Conservation (phyloP, 352 stramenopile genomes). For the Phytophthora multivora region DNA sequence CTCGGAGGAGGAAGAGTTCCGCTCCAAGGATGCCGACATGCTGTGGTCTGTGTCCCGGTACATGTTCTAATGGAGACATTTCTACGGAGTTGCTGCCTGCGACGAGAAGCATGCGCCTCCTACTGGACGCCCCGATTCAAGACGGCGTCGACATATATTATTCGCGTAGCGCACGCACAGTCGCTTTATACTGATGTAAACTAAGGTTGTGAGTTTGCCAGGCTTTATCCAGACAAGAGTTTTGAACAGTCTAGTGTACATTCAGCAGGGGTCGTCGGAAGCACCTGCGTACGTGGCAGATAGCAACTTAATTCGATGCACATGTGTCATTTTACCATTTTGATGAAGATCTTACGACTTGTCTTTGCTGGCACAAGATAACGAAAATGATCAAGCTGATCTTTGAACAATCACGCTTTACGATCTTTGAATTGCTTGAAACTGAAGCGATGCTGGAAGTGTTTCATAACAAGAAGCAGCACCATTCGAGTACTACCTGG, state of each 20-base stretch:
- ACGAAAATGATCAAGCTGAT: too few species aligned
- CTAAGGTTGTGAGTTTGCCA: conserved; percentile 32
- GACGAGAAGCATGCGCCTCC: conserved; percentile 19
- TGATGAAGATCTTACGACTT: too few species aligned
- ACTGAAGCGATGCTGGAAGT: too few species aligned
- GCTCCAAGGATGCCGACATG: conserved; percentile 59
- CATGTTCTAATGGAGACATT: conserved; percentile 48
- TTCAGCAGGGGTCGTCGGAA: conserved; percentile 26
- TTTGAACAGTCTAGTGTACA: conserved; percentile 15
- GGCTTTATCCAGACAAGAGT: conserved; percentile 12
- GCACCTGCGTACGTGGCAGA: conserved; percentile 19
- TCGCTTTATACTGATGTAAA: conserved; percentile 33
- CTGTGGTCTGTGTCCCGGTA: conserved; percentile 60
- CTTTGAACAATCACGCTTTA: too few species aligned
- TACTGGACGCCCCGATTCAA: conserved; percentile 5
- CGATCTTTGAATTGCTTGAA: too few species aligned
- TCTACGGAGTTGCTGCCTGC: conserved; percentile 25
- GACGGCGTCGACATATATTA: conserved; percentile 29
- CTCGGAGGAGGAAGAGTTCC: conserved; percentile 58
- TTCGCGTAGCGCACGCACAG: conserved; percentile 27
- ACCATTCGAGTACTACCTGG: not conserved
- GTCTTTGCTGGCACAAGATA: too few species aligned
- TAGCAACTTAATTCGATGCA: conserved; percentile 26
- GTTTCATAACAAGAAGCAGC: too few species aligned
- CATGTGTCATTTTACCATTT: conserved; percentile 18